These are phyloP conservation scores for Paraleonurus japonicus DNA, from an alignment of 257 asterid species.

Conservation along the genomic window DNA sequence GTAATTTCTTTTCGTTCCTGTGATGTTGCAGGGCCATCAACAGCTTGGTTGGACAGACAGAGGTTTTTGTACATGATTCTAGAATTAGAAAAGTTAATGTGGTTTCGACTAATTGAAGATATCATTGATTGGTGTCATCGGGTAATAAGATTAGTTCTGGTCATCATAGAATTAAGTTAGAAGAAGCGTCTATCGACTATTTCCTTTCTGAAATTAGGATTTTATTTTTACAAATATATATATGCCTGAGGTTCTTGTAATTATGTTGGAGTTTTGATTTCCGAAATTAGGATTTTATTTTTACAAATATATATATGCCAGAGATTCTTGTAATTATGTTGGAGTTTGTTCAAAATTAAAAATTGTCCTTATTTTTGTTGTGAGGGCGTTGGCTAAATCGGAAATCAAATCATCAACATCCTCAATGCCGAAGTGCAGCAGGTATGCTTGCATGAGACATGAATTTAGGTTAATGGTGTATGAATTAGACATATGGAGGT, in stretches of 20 bases:
- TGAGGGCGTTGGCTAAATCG: slow-evolving; percentile 68
- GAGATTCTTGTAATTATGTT: background rate
- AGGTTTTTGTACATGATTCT: slow-evolving; percentile 26
- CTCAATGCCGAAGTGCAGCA: slow-evolving; percentile 68
- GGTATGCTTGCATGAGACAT: slow-evolving; percentile 87
- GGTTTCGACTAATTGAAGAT: slow-evolving; percentile 25
- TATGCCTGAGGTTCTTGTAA: background rate
- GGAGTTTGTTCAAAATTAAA: too few relatives aligned
- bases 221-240: background rate
- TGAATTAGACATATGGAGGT: too few relatives aligned
- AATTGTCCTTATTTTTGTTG: too few relatives aligned
- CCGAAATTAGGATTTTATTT: background rate
- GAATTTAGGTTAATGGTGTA: slow-evolving; percentile 32
- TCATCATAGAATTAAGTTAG: slow-evolving; percentile 6
- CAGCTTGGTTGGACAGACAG: background rate
- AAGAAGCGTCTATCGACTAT: background rate
- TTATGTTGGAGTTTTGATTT: background rate
- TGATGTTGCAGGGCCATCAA: slow-evolving; percentile 28
- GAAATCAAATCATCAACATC: slow-evolving; percentile 76
- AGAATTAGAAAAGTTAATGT: slow-evolving; percentile 23
- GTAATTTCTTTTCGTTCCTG: background rate
- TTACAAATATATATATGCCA: background rate
- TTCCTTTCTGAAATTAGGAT: background rate
- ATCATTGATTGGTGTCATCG: slow-evolving; percentile 14
- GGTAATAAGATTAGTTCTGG: slow-evolving; percentile 5